These are phyloP conservation scores for Ophiosphaerella korrae DNA, from an alignment of 2,329 filamentous ascomycete species.

Conservation along the genomic window DNA sequence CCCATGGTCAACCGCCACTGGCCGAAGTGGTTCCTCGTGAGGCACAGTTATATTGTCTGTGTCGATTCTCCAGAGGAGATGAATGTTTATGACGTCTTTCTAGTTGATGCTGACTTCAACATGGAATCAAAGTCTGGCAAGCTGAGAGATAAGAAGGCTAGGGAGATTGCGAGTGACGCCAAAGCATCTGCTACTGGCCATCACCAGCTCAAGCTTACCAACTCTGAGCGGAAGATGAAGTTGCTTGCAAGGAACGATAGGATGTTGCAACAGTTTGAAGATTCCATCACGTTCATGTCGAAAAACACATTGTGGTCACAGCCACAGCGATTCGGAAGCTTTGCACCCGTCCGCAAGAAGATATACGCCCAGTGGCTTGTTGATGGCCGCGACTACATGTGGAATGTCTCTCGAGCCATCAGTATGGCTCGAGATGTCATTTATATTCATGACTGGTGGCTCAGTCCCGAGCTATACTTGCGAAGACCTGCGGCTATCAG, in stretches of 20 bases:
- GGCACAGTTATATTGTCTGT: constrained; percentile 96
- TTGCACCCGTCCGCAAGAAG: constrained; percentile 83
- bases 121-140: constrained; percentile 72
- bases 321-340: constrained; percentile 87
- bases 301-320: constrained; percentile 81
- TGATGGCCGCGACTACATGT: constrained; percentile 98
- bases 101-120: constrained; percentile 88
- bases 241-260: constrained; percentile 89
- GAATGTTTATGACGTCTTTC: constrained; percentile 97
- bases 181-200: constrained; percentile 71
- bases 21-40: constrained; percentile 97
- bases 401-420: constrained; percentile 96
- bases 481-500: constrained; percentile 91
- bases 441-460: constrained; percentile 99
- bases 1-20: constrained; percentile 82
- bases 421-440: constrained; percentile 97
- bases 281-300: constrained; percentile 87
- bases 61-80: constrained; percentile 99
- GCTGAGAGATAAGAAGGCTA: constrained; percentile 59
- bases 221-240: constrained; percentile 90
- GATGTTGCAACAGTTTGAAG: constrained; percentile 88
- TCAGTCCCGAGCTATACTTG: constrained; percentile 95
- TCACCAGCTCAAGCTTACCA: constrained; percentile 85
- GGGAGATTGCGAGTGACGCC: constrained; percentile 68
- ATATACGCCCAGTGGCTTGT: constrained; percentile 97